Evolutionary conservation across 441 rosid genomes (phyloP), one percentile per base, ranked within the genome.

Genomic region (Populus hybrid): DNA sequence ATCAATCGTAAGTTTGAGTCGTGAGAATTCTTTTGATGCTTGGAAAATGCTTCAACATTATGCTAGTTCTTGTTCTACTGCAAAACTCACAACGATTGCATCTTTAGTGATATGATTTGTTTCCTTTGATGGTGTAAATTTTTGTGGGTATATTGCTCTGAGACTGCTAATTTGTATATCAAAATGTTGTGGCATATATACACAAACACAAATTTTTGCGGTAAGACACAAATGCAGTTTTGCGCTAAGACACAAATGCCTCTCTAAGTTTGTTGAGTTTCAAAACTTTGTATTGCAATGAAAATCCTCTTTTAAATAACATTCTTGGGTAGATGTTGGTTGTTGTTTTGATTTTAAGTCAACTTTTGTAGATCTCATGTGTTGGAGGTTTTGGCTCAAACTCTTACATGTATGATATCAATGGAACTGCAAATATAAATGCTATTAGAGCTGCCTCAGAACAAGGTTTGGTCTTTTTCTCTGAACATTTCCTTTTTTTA

Each of bases 351-450:
- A 46, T 46, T 46, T 46, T 14, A 46, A 14, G 57, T 46, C 2
- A 14, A 46, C 14, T 73, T 77, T 75, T 88, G 79, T 84, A 96
- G 99, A 88, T 96, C 21, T 96, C 99, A 30, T 96, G 98, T 75
- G 89, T 93, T 79, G 98, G 99, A 50, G 98, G 98, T 75, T 96
- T 96, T 83, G 99, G 99, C 81, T 94, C 98, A 67, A 87, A 93
- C 79, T 88, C 98, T 65, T 80, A 92, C 65, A 96, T 96, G 99
- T 93, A 96, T 82, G 93, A 96, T 86, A 91, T 92, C 75, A 96
- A 96, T 7, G 99, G 99, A 36, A 91, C 97, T 75, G 97, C 98
- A 72, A 94, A 96, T 87, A 90, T 94, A 78, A 92, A 93, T 82
- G 98, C 98, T 9, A 89, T 96, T 79, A 89, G 92, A 86, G 96